These are phyloP conservation scores for Zoysia pacifica DNA, from an alignment of 176 grass and related monocot genomes.

Conservation along the genomic window DNA sequence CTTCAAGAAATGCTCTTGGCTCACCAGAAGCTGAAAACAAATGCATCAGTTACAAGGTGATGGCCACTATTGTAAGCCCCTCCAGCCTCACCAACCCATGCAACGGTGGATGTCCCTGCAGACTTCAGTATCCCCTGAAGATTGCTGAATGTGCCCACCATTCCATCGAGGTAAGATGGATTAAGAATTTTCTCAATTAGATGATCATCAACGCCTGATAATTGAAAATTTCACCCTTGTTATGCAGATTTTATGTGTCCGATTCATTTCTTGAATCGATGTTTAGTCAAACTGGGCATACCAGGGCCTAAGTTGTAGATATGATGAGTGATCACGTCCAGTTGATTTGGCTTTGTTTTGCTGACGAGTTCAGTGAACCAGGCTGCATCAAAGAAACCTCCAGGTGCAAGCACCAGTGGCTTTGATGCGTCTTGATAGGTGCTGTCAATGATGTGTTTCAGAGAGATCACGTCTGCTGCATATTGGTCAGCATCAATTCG, in stretches of 20 bases:
- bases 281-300: constrained; percentile 26
- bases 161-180: constrained; percentile 65
- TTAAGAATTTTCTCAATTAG: constrained; percentile 71
- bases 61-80: constrained; percentile 90
- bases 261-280: not conserved
- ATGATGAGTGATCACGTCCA: constrained; percentile 80
- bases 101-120: constrained; percentile 44
- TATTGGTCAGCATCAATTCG: constrained; percentile 63
- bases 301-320: constrained; percentile 88
- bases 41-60: constrained; percentile 81
- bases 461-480: constrained; percentile 50
- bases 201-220: constrained; percentile 62
- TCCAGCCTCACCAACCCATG: constrained; percentile 84
- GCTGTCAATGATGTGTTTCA: constrained; percentile 51
- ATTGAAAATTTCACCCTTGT: not conserved
- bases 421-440: constrained; percentile 48
- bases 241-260: not conserved
- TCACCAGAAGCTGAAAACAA: constrained; percentile 92
- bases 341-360: constrained; percentile 60
- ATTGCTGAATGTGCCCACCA: constrained; percentile 50
- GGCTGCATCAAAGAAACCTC: constrained; percentile 69
- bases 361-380: constrained; percentile 69
- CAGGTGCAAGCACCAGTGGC: constrained; percentile 59
- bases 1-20: not conserved
- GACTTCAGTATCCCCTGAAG: constrained; percentile 56